These are phyloP conservation scores for Eimeria tenella DNA, from an alignment of 169 alveolate genomes.

Conservation along the genomic window DNA sequence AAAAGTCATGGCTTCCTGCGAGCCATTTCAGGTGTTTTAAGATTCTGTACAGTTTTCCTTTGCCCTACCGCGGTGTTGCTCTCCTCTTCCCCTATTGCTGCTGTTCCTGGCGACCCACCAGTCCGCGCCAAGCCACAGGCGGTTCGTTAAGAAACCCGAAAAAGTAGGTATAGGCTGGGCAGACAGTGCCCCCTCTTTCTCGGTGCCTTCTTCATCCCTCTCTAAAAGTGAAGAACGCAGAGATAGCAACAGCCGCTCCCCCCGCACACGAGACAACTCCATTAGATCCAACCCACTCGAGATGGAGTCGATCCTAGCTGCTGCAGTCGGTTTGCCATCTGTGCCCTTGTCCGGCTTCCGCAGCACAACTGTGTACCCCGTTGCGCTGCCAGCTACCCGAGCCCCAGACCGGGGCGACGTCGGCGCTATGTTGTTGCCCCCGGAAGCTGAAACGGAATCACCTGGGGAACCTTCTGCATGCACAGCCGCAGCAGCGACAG, in stretches of 20 bases:
- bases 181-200: neutral
- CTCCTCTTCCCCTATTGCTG: too few species aligned
- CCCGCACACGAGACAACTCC: constrained; percentile 55
- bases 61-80: too few species aligned
- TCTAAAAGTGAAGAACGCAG: constrained; percentile 13
- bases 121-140: constrained; percentile 56
- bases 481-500: neutral
- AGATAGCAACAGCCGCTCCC: constrained; percentile 51
- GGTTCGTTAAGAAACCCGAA: neutral
- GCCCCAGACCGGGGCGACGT: neutral
- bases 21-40: too few species aligned
- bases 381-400: neutral
- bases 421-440: neutral
- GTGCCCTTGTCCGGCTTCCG: neutral
- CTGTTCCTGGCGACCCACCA: constrained; percentile 31
- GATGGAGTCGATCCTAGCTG: neutral
- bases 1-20: too few species aligned
- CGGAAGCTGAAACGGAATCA: neutral
- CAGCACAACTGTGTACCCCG: neutral
- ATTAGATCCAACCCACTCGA: neutral
- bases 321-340: neutral
- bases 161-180: constrained; percentile 5
- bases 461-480: neutral
- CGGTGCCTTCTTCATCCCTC: neutral
- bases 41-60: too few species aligned